These are phyloP conservation scores for Crithidia fasciculata DNA, from an alignment of 208 protist species.

Conservation along the genomic window DNA sequence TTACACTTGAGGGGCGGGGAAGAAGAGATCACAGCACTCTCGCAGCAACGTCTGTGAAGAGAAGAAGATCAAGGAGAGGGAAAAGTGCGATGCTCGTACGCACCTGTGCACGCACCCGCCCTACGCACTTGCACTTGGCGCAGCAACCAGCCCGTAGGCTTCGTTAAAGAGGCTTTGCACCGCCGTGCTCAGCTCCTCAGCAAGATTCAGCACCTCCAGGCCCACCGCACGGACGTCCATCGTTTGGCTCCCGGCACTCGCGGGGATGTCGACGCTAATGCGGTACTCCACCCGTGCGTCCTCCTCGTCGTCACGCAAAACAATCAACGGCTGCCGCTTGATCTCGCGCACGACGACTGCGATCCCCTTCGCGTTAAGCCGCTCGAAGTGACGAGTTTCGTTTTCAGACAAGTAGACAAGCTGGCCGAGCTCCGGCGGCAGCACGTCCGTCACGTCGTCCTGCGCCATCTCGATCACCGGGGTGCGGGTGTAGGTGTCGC, in stretches of 20 bases:
- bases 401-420: constrained; percentile 92
- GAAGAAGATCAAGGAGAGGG: not conserved
- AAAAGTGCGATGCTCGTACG: not conserved
- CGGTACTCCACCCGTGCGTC: constrained; percentile 83
- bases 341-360: constrained; percentile 72
- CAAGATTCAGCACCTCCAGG: constrained; percentile 67
- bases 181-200: constrained; percentile 45
- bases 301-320: constrained; percentile 88
- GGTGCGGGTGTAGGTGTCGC: constrained; percentile 56
- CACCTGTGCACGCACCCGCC: not conserved
- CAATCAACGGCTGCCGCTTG: constrained; percentile 88
- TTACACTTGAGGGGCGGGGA: too few species aligned
- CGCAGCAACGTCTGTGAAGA: constrained; percentile 16
- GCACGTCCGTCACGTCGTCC: constrained; percentile 84
- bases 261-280: constrained; percentile 64
- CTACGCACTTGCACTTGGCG: not conserved
- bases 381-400: constrained; percentile 78
- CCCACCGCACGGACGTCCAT: constrained; percentile 77
- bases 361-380: constrained; percentile 58
- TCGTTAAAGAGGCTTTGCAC: constrained; percentile 63
- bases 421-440: constrained; percentile 87
- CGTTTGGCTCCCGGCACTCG: constrained; percentile 48
- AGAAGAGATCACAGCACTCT: not conserved
- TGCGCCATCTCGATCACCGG: constrained; percentile 72
- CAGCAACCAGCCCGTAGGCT: constrained; percentile 50